Evolutionary conservation across 495 filamentous ascomycete species (phyloP).

Genomic region (Aspergillus asperescens): DNA sequence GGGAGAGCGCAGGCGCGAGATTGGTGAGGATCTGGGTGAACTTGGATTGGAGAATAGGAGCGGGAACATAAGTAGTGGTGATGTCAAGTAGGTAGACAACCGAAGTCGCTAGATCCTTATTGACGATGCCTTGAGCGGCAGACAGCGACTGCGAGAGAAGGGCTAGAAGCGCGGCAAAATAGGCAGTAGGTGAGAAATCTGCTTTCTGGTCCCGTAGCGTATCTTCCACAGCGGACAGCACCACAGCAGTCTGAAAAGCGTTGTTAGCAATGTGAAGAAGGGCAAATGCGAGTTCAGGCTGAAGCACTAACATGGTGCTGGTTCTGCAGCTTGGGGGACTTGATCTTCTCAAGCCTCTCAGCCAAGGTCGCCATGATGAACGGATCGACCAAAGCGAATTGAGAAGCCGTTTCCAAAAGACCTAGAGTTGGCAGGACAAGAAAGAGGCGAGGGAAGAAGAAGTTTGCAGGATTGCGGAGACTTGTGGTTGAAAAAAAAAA

Average conservation of each 20-base stretch:
- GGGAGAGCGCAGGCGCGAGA: constrained; percentile 74
- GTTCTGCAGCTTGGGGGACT: constrained; percentile 92
- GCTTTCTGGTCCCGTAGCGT: constrained; percentile 83
- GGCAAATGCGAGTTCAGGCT: constrained; percentile 1
- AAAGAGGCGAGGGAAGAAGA: constrained; percentile 23
- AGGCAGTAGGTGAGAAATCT: constrained; percentile 77
- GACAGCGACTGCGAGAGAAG: constrained; percentile 73
- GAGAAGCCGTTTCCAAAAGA: constrained; percentile 13
- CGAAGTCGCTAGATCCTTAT: constrained; percentile 79
- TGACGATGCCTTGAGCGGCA: constrained; percentile 55
- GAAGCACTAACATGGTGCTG: constrained; percentile 70
- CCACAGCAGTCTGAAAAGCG: constrained; percentile 66
- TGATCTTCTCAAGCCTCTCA: constrained; percentile 92
- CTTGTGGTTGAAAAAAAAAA: constrained; percentile 32
- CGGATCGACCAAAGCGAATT: constrained; percentile 25
- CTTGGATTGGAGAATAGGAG: constrained; percentile 80
- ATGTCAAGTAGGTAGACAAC: constrained; percentile 95
- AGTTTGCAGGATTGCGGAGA: constrained; percentile 27
- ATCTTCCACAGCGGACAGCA: constrained; percentile 86
- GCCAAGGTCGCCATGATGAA: constrained; percentile 63
- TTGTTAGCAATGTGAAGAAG: constrained; percentile 15
- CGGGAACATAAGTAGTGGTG: constrained; percentile 74
- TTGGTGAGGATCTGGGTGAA: constrained; percentile 87
- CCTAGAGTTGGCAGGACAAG: constrained; percentile 17
- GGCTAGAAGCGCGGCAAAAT: constrained; percentile 93